phyloP scores from a whole-genome alignment of 2,329 filamentous ascomycete species.

The Penicillium sp. region DNA sequence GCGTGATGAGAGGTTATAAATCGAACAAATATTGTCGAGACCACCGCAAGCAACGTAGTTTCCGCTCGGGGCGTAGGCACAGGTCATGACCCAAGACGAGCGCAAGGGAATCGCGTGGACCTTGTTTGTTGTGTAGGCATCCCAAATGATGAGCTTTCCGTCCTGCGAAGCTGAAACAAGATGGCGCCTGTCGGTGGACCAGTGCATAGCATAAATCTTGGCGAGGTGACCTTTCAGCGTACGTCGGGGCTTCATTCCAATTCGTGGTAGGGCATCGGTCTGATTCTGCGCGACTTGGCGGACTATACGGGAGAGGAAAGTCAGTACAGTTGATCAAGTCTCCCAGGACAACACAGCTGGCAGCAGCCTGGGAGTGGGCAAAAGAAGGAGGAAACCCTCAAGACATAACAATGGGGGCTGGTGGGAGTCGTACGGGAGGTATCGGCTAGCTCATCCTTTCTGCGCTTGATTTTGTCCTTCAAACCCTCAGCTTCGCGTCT shows the following conservation, averaged over 20 bases:
- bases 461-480: constrained; percentile 98
- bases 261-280: constrained; percentile 86
- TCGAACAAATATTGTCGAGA: constrained; percentile 98
- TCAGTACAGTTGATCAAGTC: constrained; percentile 4
- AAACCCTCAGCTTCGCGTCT: constrained; percentile 95
- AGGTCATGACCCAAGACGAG: constrained; percentile 99
- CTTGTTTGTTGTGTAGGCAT: constrained; percentile 99
- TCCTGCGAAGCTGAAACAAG: constrained; percentile 97
- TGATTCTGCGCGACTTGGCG: constrained; percentile 89
- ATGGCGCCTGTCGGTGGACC: constrained; percentile 96
- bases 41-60: constrained; percentile 99
- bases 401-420: constrained; percentile 12
- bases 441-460: constrained; percentile 99
- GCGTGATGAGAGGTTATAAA: constrained; percentile 96
- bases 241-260: constrained; percentile 95
- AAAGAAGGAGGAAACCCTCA: not conserved
- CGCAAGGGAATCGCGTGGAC: constrained; percentile 96
- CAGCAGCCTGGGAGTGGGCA: not conserved
- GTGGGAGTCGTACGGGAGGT: constrained; percentile 75
- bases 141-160: constrained; percentile 99
- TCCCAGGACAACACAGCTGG: not conserved
- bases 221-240: constrained; percentile 96
- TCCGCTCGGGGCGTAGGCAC: constrained; percentile 95
- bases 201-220: constrained; percentile 99
- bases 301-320: constrained; percentile 56